Conservation (phyloP, 202 grass and related monocot species). For the Alloteropsis angusta region DNA sequence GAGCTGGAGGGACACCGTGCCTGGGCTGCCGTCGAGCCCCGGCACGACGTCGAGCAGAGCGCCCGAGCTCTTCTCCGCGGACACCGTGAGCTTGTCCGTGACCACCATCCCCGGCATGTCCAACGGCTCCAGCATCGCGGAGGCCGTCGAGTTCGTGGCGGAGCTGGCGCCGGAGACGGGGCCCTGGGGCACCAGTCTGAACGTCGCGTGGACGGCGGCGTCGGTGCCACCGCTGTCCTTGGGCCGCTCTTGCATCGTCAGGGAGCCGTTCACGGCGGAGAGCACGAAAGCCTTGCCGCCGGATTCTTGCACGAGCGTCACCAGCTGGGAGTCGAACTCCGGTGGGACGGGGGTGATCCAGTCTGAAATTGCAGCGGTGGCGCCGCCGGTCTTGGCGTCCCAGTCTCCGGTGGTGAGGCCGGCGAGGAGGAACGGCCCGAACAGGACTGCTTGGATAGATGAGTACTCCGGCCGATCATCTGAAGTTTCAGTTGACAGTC, state of each 20-base stretch:
- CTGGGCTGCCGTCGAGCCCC: slow-evolving; percentile 39
- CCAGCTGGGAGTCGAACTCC: slow-evolving; percentile 55
- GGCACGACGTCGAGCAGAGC: slow-evolving; percentile 40
- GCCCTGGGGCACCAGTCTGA: slow-evolving; percentile 30
- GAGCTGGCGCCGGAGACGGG: not conserved
- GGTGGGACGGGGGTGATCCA: slow-evolving; percentile 60
- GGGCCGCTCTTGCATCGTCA: slow-evolving; percentile 56
- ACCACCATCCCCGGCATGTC: slow-evolving; percentile 64
- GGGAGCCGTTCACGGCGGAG: slow-evolving; percentile 47
- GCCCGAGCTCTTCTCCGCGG: slow-evolving; percentile 6
- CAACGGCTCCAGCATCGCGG: slow-evolving; percentile 52
- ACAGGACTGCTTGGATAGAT: slow-evolving; percentile 68
- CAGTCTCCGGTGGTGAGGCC: slow-evolving; percentile 66
- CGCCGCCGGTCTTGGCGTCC: slow-evolving; percentile 43
- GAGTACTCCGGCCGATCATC: slow-evolving; percentile 65
- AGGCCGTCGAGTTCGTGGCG: not conserved
- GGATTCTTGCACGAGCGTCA: slow-evolving; percentile 47
- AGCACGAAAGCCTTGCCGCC: slow-evolving; percentile 33
- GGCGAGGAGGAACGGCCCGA: slow-evolving; percentile 78
- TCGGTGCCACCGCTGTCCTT: slow-evolving; percentile 42
- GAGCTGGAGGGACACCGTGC: slow-evolving; percentile 58
- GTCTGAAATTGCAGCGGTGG: slow-evolving; percentile 31
- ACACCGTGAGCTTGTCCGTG: slow-evolving; percentile 39
- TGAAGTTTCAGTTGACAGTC: slow-evolving; percentile 28
- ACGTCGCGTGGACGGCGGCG: slow-evolving; percentile 54